phyloP scores from a whole-genome alignment of 2,329 filamentous ascomycete genomes.

The Apiospora arundinis region DNA sequence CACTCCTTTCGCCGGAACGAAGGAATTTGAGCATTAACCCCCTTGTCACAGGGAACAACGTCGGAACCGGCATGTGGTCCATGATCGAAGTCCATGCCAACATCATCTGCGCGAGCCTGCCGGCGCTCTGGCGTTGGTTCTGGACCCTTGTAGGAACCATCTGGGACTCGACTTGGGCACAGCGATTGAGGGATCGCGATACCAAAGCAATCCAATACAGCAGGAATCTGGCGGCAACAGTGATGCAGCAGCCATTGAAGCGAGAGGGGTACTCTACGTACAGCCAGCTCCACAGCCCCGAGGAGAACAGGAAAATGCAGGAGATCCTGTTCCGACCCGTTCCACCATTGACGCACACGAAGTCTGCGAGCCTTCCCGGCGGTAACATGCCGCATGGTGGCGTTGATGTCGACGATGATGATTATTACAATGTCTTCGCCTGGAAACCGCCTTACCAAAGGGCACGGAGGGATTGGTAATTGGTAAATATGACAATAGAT shows the following conservation, averaged over 20 bases:
- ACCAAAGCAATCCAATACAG: neutral
- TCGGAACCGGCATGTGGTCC: slow-evolving; percentile 36
- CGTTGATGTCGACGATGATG: neutral
- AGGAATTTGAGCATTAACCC: neutral
- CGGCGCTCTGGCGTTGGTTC: slow-evolving; percentile 1
- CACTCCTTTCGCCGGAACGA: neutral
- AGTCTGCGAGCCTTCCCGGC: neutral
- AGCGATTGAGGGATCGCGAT: neutral
- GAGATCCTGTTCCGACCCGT: neutral
- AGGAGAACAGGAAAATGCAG: slow-evolving; percentile 3
- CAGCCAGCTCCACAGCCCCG: neutral
- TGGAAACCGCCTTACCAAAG: neutral
- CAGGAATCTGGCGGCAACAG: neutral
- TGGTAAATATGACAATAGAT: too few relatives aligned
- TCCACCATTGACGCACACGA: neutral
- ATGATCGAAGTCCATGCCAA: slow-evolving; percentile 35
- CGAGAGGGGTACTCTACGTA: neutral
- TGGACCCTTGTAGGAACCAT: neutral
- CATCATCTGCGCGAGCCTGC: slow-evolving; percentile 30
- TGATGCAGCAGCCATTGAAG: neutral
- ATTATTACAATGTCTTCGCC: neutral
- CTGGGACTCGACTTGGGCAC: neutral
- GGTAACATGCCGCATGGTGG: neutral
- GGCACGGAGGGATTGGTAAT: neutral
- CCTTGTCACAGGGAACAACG: slow-evolving; percentile 30